These are phyloP conservation scores for Aspergillus vadensis DNA, from an alignment of 2,329 filamentous ascomycete genomes.

Conservation along the genomic window DNA sequence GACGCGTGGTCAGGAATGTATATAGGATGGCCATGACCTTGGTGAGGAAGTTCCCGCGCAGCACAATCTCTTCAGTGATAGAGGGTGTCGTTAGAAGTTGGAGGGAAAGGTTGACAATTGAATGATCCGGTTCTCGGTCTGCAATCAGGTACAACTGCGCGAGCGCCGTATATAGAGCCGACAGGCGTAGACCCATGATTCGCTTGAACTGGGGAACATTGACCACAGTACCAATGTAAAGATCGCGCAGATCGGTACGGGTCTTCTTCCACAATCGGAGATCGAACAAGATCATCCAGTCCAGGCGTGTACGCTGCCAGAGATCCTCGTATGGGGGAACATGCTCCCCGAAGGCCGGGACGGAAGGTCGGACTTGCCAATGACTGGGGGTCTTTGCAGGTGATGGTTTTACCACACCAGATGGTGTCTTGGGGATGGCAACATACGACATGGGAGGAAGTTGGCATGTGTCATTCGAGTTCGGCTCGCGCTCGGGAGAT, in stretches of 20 bases:
- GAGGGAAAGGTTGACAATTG: constrained; percentile 94
- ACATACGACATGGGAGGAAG: constrained; percentile 40
- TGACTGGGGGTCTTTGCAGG: constrained; percentile 64
- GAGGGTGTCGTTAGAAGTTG: constrained; percentile 97
- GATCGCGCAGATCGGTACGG: constrained; percentile 82
- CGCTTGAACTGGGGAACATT: constrained; percentile 96
- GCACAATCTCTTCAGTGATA: constrained; percentile 93
- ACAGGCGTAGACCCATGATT: constrained; percentile 87
- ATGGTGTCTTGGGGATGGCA: constrained; percentile 81
- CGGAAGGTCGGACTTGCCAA: constrained; percentile 79
- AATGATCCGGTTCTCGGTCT: constrained; percentile 94
- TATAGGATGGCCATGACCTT: constrained; percentile 95
- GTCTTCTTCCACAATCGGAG: constrained; percentile 95
- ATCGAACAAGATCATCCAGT: constrained; percentile 94
- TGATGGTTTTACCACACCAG: constrained; percentile 46
- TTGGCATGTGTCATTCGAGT: constrained; percentile 18
- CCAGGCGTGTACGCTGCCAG: constrained; percentile 82
- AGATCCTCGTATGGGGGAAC: constrained; percentile 80
- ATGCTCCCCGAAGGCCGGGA: constrained; percentile 64
- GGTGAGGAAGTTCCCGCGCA: constrained; percentile 92
- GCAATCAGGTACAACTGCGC: constrained; percentile 95
- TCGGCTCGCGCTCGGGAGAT: constrained; percentile 16
- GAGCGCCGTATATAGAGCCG: constrained; percentile 88
- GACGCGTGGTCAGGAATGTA: constrained; percentile 92
- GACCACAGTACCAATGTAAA: constrained; percentile 96